Evolutionary conservation across 129 eudicot species (phyloP).

Genomic region (Pittosporum tobira): DNA sequence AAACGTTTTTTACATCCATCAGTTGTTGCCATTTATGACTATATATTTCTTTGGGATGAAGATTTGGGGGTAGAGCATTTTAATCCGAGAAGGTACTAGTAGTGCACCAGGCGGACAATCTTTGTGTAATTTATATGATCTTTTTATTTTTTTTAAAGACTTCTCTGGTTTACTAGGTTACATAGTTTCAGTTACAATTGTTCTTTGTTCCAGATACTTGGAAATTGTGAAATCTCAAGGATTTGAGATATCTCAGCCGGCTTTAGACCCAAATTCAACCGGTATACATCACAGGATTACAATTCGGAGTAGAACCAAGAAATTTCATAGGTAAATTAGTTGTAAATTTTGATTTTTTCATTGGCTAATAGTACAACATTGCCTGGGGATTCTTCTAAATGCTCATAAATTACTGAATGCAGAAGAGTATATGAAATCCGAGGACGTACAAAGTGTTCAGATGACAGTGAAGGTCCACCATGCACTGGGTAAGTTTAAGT

Average conservation of each 20-base stretch:
- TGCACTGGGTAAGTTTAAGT: constrained; percentile 82
- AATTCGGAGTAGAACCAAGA: constrained; percentile 48
- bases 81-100: constrained; percentile 67
- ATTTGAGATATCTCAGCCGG: constrained; percentile 90
- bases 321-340: constrained; percentile 62
- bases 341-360: background rate
- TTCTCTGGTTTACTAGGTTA: too few relatives aligned
- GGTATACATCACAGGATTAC: constrained; percentile 95
- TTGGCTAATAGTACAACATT: background rate
- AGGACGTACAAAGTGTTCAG: constrained; percentile 73
- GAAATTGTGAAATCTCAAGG: constrained; percentile 67
- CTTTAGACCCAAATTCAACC: constrained; percentile 90
- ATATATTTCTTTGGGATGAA: constrained; percentile 93
- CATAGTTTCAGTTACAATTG: background rate
- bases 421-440: constrained; percentile 81
- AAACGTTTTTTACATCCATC: constrained; percentile 92
- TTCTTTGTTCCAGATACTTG: constrained; percentile 48
- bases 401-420: constrained; percentile 16
- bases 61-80: constrained; percentile 81
- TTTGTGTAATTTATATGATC: background rate
- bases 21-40: constrained; percentile 74
- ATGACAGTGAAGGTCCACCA: constrained; percentile 83
- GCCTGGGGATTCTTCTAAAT: background rate
- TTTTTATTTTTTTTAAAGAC: background rate
- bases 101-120: constrained; percentile 1